Percentiles rank a stretch among this genome's conserved stretches.
These are phyloP conservation scores for Lentithecium fluviatile DNA, from an alignment of 495 filamentous ascomycete species.

Conservation along the genomic window DNA sequence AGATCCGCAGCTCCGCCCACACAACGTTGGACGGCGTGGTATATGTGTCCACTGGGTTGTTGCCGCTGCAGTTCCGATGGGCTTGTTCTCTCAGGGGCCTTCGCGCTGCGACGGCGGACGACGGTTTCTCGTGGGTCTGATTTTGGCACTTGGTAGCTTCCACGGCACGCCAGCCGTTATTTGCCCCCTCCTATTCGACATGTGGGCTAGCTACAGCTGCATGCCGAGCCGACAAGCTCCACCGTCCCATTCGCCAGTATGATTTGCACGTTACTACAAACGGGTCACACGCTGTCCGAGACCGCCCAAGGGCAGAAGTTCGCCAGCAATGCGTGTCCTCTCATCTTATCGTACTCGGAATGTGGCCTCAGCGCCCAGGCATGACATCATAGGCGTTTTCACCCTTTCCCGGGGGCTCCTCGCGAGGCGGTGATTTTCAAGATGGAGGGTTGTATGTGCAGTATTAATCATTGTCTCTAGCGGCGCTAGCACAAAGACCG, in stretches of 20 bases:
- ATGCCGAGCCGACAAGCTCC: neutral
- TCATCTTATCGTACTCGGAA: neutral
- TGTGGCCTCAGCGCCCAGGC: neutral
- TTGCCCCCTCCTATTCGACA: neutral
- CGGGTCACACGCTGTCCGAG: neutral
- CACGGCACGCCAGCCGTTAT: neutral
- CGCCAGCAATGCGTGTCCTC: neutral
- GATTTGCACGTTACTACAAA: neutral
- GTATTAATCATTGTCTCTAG: too few relatives aligned
- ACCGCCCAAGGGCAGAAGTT: neutral
- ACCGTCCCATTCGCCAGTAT: neutral
- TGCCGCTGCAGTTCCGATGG: too few relatives aligned
- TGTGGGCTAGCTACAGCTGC: constrained; percentile 1
- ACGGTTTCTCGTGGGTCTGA: neutral
- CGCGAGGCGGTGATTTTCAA: neutral
- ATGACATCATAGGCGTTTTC: neutral
- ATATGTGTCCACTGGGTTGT: too few relatives aligned
- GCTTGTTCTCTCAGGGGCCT: neutral
- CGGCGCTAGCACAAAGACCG: too few relatives aligned
- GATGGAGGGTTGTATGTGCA: too few relatives aligned
- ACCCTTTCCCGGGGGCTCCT: neutral
- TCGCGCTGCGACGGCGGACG: neutral
- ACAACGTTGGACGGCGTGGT: too few relatives aligned
- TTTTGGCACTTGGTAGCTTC: neutral
- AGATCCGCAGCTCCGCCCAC: too few relatives aligned